Conservation (phyloP, 371 early-diverging fungal species). For the Mucor indicus region DNA sequence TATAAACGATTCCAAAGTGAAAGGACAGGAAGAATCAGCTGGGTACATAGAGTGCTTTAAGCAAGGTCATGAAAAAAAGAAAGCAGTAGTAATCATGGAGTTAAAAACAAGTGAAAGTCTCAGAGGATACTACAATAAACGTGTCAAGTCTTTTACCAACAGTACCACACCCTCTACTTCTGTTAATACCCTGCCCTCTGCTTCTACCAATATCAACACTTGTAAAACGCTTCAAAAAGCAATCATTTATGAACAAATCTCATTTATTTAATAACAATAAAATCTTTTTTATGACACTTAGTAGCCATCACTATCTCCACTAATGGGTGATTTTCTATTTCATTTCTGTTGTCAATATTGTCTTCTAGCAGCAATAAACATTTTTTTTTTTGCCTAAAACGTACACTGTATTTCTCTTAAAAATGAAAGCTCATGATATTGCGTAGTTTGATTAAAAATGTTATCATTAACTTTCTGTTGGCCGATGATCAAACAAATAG, state of each 20-base stretch:
- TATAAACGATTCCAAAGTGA: background rate
- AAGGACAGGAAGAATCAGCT: background rate
- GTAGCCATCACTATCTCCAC: constrained; percentile 3
- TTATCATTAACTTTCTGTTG: constrained; percentile 5
- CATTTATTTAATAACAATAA: constrained; percentile 4
- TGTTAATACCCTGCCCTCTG: background rate
- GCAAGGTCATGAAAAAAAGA: constrained; percentile 2
- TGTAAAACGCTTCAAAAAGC: background rate
- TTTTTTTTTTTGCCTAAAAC: constrained; percentile 9
- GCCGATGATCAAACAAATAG: constrained; percentile 8
- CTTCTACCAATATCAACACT: background rate
- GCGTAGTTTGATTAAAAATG: constrained; percentile 2
- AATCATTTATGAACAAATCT: constrained; percentile 1
- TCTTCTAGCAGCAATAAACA: constrained; percentile 5
- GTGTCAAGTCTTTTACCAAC: background rate
- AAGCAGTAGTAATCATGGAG: background rate
- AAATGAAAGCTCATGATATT: constrained; percentile 1
- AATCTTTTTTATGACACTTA: constrained; percentile 7
- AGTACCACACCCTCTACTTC: background rate
- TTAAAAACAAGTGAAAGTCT: constrained; percentile 1
- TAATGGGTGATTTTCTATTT: constrained; percentile 8
- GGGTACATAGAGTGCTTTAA: constrained; percentile 1
- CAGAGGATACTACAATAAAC: constrained; percentile 2
- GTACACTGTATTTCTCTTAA: constrained; percentile 4
- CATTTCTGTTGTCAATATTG: constrained; percentile 3